Base-by-base conservation (phyloP, 257 asterid species). In the Leonotis leonurus region DNA sequence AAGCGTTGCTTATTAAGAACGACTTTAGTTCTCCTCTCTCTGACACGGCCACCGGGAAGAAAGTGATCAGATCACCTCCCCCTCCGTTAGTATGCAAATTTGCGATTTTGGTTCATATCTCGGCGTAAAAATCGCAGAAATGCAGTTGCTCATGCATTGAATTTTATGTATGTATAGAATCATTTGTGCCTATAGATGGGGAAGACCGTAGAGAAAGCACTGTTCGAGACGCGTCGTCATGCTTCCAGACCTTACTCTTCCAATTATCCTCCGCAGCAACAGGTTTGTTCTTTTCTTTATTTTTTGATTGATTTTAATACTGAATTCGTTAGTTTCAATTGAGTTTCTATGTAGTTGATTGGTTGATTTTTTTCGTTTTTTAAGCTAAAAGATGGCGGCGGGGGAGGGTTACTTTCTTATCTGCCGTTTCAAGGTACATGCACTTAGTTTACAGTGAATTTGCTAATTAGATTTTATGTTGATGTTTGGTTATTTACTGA, bases 201-300 rank as follows among this genome's bases (percentile, higher is more conserved):
- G 74, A 86, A 72, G 70, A 59, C 76, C 12, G 67, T 53, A 2
- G 60, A 69, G 30, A 85, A 81, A 72, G 70, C 80, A 26, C 77
- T 85, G 11, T 82, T 82, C 62, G 95, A 84, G 80, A 75, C 90
- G 64, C 84, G 88, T 40, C 88, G 75, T 44, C 98, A 88, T 75
- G 92, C 94, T 72, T 84, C 96, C 41, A 73, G 82, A 45, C 92
- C 89, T 65, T 83, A 71, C 75, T 48, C 73, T 20, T 78, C 95
- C 65, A 83, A 85, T 80, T 86, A 88, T 65, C 98, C 96, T 57
- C 95, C 95, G 58, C 70, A 71, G 62, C 88, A 69, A 39, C 86
- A 78, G 88, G 94, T 85, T n/a, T n/a, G n/a, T 26, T 46, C 16
- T 13, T 12, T n/a, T 1, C 56, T 54, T 8, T 21, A 10, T 37